Conservation (phyloP, 805 yeast genomes). For the Zygoascus biomembranicola region DNA sequence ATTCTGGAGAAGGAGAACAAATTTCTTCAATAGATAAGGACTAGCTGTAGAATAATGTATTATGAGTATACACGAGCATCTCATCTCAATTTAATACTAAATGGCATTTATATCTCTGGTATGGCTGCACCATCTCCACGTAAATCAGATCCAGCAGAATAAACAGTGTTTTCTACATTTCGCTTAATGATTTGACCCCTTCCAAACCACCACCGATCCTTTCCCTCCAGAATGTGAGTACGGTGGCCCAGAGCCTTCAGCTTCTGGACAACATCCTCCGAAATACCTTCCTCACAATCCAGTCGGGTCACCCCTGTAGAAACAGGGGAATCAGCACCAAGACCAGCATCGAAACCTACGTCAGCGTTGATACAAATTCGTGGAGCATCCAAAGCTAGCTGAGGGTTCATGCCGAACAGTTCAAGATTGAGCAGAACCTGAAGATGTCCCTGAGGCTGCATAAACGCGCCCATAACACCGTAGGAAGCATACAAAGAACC, state of each 20-base stretch:
- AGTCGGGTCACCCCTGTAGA: slow-evolving; percentile 48
- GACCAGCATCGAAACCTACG: slow-evolving; percentile 42
- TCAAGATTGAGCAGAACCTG: slow-evolving; percentile 64
- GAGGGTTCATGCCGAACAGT: slow-evolving; percentile 58
- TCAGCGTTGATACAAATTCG: slow-evolving; percentile 56
- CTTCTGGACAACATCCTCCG: slow-evolving; percentile 36
- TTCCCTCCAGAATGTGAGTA: slow-evolving; percentile 32
- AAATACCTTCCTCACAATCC: slow-evolving; percentile 57
- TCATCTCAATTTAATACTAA: not conserved
- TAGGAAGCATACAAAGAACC: slow-evolving; percentile 52
- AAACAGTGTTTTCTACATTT: slow-evolving; percentile 36
- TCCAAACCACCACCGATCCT: slow-evolving; percentile 30
- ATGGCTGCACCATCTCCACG: slow-evolving; percentile 81
- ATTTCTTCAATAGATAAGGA: slow-evolving; percentile 19
- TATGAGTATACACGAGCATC: not conserved
- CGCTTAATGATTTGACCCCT: slow-evolving; percentile 64
- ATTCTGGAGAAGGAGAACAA: slow-evolving; percentile 43
- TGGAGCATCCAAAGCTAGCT: slow-evolving; percentile 68
- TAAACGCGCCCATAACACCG: slow-evolving; percentile 83
- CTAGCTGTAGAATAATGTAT: not conserved
- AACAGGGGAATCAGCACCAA: slow-evolving; percentile 59
- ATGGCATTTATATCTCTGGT: slow-evolving; percentile 33
- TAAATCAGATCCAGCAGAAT: slow-evolving; percentile 68
- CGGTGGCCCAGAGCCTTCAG: slow-evolving; percentile 51
- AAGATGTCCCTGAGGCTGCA: slow-evolving; percentile 80